Conservation (phyloP, 371 early-diverging fungal species). For the Syncephalis plumigaleata region DNA sequence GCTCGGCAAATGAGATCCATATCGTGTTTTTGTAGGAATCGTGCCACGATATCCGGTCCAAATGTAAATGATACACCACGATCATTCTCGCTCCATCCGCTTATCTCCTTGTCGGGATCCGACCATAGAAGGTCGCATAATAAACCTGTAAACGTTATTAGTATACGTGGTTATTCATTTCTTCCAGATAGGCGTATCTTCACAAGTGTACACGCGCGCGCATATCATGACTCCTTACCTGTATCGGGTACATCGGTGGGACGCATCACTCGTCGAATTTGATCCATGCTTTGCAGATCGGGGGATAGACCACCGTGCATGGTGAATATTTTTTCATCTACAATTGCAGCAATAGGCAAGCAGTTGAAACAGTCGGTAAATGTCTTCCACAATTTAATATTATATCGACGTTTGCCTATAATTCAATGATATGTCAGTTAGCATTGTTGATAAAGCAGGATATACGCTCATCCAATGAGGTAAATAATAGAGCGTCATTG, state of each 20-base stretch:
- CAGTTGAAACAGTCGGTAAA: conserved; percentile 89
- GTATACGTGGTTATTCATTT: no score
- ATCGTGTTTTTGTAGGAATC: conserved; percentile 84
- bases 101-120: conserved; percentile 74
- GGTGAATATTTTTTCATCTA: conserved; percentile 87
- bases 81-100: conserved; percentile 80
- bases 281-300: conserved; percentile 72
- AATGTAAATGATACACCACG: conserved; percentile 86
- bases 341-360: conserved; percentile 85
- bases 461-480: no score
- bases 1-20: conserved; percentile 86
- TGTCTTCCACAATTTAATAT: conserved; percentile 84
- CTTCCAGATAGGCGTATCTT: no score
- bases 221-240: no score
- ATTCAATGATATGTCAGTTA: no score
- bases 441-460: no score
- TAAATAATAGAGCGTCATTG: no score
- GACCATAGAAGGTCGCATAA: conserved; percentile 93
- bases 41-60: conserved; percentile 65
- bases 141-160: conserved; percentile 45
- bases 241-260: conserved; percentile 96
- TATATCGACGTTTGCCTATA: conserved; percentile 74
- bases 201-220: conserved; percentile 62
- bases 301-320: conserved; percentile 98
- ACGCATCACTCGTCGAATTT: conserved; percentile 80